phyloP scores from a whole-genome alignment of 441 rosid species.

The Geranium incanum region DNA sequence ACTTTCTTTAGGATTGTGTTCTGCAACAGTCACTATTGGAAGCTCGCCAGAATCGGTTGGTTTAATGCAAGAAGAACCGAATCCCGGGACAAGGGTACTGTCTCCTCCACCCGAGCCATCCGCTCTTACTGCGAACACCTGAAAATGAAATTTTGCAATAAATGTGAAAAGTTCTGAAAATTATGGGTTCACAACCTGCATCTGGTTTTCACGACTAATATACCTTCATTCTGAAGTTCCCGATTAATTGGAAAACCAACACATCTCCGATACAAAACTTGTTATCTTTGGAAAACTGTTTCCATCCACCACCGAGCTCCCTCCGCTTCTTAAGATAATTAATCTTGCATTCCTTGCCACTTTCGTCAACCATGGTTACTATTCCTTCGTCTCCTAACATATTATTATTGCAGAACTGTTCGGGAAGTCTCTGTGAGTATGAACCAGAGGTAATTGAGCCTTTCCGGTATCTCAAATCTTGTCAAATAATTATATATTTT shows the following conservation, averaged over 20 bases:
- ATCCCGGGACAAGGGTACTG: neutral
- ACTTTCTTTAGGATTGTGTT: neutral
- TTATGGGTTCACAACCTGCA: neutral
- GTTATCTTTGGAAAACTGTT: neutral
- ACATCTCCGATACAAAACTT: neutral
- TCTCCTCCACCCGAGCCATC: neutral
- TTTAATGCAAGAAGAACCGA: neutral
- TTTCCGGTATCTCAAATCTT: neutral
- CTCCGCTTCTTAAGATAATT: neutral
- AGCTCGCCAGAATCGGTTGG: neutral
- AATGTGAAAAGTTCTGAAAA: neutral
- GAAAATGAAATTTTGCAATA: neutral
- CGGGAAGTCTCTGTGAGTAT: slow-evolving; percentile 2
- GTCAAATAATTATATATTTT: neutral
- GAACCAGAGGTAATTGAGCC: neutral
- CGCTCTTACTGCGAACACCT: neutral
- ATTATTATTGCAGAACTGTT: neutral
- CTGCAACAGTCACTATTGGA: neutral
- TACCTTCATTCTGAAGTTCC: slow-evolving; percentile 4
- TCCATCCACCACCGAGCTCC: slow-evolving; percentile 7
- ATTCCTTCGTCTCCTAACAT: neutral
- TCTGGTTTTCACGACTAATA: no score
- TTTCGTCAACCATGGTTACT: slow-evolving; percentile 3
- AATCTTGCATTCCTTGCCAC: neutral
- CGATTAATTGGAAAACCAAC: slow-evolving; percentile 5